Base-by-base conservation (phyloP, 1,284 basidiomycete species). In the Ustilago tritici region DNA sequence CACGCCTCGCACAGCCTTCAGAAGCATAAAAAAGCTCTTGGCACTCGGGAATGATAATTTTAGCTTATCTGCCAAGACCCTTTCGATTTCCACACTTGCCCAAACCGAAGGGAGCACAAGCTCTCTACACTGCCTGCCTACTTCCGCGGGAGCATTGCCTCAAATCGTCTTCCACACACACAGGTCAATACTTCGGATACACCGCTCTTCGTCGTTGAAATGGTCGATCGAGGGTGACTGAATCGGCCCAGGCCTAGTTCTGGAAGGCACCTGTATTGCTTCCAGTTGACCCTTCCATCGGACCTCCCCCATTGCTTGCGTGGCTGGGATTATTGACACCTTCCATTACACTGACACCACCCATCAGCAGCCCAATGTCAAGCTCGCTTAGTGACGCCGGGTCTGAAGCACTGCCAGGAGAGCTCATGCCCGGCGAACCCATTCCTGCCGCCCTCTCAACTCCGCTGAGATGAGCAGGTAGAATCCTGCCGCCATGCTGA, bases 281-380 rank as follows among this genome's bases (percentile, higher is more conserved):
- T 15, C 43, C n/a, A 46, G 43, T 19, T 19, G 43, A 7, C n/a
- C 43, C 43, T 4, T 46, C 43, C 8, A 46, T 8, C 11, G 43
- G 43, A 9, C 34, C 47, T 17, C 14, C 55, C 34, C 49, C 53
- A 35, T 52, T 49, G 34, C 19, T 47, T 12, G 32, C 36, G 14
- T 23, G 23, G 40, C 46, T 66, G 4, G 56, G 53, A 54, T 57
- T 50, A 4, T 63, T 65, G 50, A 56, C 61, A 15, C 70, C 64
- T 52, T 77, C 66, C 63, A 73, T 69, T 2, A 73, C 70, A 46
- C 65, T 73, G 17, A 77, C 75, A 36, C 75, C 75, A 28, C 70
- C 75, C 75, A 73, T 77, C 63, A 77, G 46, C 49, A 72, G 35
- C 7, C 66, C 75, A 9, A 77, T 77, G 15, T 77, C 70, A 28